A percentile compares a stretch with the other conserved stretches of the same genome.
Conservation (phyloP, 208 protist species). For the Crithidia acanthocephali region DNA sequence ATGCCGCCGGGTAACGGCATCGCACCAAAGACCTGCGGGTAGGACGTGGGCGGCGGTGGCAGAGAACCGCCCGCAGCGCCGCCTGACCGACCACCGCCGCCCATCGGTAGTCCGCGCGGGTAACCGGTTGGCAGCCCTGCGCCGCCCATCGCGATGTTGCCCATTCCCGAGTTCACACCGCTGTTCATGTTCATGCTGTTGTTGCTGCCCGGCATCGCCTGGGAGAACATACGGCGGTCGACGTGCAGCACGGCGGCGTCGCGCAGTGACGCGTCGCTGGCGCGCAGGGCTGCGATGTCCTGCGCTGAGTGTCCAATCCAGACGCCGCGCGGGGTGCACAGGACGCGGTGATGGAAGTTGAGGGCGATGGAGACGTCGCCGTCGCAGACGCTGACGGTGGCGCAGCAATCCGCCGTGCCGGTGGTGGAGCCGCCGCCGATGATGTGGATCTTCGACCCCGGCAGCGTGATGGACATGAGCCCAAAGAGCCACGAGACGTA, state of each 20-base stretch:
- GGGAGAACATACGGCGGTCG: conserved; percentile 29
- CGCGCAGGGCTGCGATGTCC: conserved; percentile 29
- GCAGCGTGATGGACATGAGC: conserved; percentile 30
- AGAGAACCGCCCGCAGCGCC: not conserved
- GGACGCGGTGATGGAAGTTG: conserved; percentile 37
- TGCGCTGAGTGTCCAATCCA: conserved; percentile 36
- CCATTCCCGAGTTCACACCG: not conserved
- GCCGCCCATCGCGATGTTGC: too few relatives aligned
- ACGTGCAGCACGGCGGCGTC: conserved; percentile 28
- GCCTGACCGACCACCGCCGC: not conserved
- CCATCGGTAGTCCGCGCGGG: not conserved
- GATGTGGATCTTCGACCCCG: conserved; percentile 18
- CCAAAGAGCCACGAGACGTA: conserved; percentile 69
- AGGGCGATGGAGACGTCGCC: conserved; percentile 35
- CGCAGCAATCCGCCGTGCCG: conserved; percentile 22
- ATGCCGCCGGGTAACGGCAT: conserved; percentile 19
- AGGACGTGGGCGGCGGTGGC: conserved; percentile 12
- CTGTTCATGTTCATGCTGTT: not conserved
- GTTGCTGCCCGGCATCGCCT: not conserved
- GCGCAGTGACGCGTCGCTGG: conserved; percentile 28
- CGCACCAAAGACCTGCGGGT: conserved; percentile 17
- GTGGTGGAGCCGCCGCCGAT: conserved; percentile 15
- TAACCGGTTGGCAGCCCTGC: not conserved
- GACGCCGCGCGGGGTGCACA: conserved; percentile 32
- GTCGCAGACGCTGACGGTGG: conserved; percentile 21